phyloP scores from a whole-genome alignment of 352 stramenopile species.

The Phytopythium litorale region DNA sequence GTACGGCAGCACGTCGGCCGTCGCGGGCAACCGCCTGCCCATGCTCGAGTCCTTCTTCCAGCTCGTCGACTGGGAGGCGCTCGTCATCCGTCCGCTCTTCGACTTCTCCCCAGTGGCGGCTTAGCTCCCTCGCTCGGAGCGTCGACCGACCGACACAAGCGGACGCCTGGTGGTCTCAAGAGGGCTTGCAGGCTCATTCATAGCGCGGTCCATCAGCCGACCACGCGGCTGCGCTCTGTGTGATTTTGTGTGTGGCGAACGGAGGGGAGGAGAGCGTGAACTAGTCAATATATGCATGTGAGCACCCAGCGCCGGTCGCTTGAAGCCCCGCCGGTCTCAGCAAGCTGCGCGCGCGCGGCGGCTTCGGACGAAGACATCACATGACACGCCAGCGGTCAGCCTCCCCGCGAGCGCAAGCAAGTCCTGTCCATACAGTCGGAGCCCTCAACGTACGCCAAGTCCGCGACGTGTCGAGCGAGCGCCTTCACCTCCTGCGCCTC shows the following conservation, averaged over 20 bases:
- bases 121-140: conserved; percentile 11
- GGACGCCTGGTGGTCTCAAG: not conserved
- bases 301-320: not conserved
- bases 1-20: conserved; percentile 79
- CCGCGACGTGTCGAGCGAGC: conserved; percentile 9
- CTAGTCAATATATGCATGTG: conserved; percentile 11
- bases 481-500: conserved; percentile 17
- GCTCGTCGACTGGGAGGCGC: conserved; percentile 81
- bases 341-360: not conserved
- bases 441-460: conserved; percentile 13
- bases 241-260: conserved; percentile 3
- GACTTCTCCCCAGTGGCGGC: conserved; percentile 33
- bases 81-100: conserved; percentile 79
- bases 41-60: conserved; percentile 87
- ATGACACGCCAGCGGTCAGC: not conserved
- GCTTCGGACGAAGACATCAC: not conserved
- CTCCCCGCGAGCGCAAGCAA: not conserved
- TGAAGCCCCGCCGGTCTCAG: not conserved
- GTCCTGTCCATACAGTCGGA: not conserved
- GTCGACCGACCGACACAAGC: not conserved
- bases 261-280: not conserved
- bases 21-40: conserved; percentile 74
- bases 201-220: not conserved
- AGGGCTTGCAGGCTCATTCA: not conserved
- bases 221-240: not conserved